Conservation (phyloP, 2,329 filamentous ascomycete species). For the Penicillium sp. region DNA sequence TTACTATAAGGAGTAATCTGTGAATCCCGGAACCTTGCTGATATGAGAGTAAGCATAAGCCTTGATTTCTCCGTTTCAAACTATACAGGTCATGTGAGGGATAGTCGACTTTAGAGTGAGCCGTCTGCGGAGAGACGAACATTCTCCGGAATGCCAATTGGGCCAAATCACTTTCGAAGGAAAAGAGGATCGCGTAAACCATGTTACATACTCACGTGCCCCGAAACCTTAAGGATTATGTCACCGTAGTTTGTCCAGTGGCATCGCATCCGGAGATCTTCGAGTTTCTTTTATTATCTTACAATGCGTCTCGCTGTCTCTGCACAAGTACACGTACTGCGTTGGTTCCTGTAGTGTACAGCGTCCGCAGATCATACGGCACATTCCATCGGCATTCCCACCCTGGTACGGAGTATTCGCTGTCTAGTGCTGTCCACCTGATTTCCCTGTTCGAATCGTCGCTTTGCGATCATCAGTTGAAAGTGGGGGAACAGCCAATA, state of each 20-base stretch:
- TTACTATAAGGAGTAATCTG: not conserved
- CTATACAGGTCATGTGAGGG: no score
- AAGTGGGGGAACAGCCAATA: slow-evolving; percentile 26
- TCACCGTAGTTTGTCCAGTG: slow-evolving; percentile 16
- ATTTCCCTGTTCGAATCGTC: slow-evolving; percentile 7
- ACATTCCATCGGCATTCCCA: not conserved
- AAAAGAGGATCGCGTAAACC: not conserved
- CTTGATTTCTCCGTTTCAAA: no score
- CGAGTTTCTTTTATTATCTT: slow-evolving; percentile 4
- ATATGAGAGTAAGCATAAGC: no score
- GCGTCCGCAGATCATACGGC: slow-evolving; percentile 9
- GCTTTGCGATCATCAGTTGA: slow-evolving; percentile 7
- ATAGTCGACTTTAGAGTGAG: not conserved
- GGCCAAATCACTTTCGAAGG: not conserved
- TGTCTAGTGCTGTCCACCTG: slow-evolving; percentile 7
- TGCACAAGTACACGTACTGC: not conserved
- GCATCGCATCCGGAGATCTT: slow-evolving; percentile 19
- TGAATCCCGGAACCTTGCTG: no score
- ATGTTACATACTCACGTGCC: slow-evolving; percentile 2
- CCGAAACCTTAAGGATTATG: slow-evolving; percentile 17
- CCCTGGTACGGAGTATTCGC: not conserved
- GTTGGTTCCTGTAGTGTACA: not conserved
- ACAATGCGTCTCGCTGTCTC: slow-evolving; percentile 1
- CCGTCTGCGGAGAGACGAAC: not conserved
- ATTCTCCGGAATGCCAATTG: slow-evolving; percentile 2